Percentiles rank a stretch among this genome's conserved stretches.
phyloP scores from a whole-genome alignment of 106 monocot genomes.

The Dioscorea dumetorum region DNA sequence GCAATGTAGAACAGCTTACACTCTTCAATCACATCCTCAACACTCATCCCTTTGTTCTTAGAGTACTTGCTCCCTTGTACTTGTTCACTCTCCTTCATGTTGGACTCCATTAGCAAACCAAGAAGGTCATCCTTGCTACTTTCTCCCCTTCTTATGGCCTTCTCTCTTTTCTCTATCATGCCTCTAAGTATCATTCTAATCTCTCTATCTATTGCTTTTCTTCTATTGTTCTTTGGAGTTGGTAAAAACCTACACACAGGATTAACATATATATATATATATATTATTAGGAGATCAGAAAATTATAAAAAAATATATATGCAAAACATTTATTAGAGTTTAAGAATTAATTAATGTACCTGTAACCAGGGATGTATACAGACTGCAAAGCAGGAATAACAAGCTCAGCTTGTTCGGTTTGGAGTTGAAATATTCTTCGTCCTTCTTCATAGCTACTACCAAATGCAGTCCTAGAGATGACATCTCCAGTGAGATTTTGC shows the following conservation, averaged over 20 bases:
- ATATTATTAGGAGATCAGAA: background rate
- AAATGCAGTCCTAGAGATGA: constrained; percentile 41
- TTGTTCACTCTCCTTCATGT: constrained; percentile 6
- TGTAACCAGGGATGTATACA: constrained; percentile 26
- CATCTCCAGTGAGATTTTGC: constrained; percentile 30
- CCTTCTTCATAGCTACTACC: constrained; percentile 50
- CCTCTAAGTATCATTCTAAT: constrained; percentile 11
- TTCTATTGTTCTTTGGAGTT: constrained; percentile 17
- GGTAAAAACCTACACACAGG: constrained; percentile 33
- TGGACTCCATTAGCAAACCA: constrained; percentile 34
- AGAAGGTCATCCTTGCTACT: constrained; percentile 23
- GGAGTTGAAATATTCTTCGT: constrained; percentile 34
- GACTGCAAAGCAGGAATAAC: background rate
- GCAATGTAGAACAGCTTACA: constrained; percentile 83
- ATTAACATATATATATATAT: background rate
- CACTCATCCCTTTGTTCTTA: constrained; percentile 17
- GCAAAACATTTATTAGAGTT: background rate
- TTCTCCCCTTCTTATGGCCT: constrained; percentile 14
- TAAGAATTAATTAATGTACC: constrained; percentile 6
- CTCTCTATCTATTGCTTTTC: constrained; percentile 16
- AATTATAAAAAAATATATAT: background rate
- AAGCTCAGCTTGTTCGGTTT: constrained; percentile 20
- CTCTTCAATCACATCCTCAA: constrained; percentile 62
- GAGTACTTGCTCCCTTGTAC: background rate
- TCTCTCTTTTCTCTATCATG: constrained; percentile 31